Conservation (phyloP, 495 filamentous ascomycete species). For the Xylaria telfairii region DNA sequence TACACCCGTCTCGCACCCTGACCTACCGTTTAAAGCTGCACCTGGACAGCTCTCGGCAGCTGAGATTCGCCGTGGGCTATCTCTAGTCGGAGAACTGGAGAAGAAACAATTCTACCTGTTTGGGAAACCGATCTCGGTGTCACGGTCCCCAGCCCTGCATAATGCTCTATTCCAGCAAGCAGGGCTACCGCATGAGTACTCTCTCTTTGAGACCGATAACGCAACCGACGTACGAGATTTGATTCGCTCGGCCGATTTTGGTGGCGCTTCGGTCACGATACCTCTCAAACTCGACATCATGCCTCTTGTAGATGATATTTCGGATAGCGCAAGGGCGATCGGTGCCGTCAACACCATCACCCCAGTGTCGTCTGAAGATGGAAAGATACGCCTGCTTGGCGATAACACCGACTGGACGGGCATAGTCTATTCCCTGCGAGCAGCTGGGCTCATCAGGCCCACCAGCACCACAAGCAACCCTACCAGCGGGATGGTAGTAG, state of each 20-base stretch:
- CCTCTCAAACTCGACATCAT: slow-evolving; percentile 92
- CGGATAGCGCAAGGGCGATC: slow-evolving; percentile 78
- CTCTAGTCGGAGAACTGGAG: slow-evolving; percentile 80
- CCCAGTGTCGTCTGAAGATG: slow-evolving; percentile 38
- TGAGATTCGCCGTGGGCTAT: slow-evolving; percentile 81
- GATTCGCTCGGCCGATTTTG: slow-evolving; percentile 77
- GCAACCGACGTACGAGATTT: slow-evolving; percentile 67
- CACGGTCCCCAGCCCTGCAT: slow-evolving; percentile 86
- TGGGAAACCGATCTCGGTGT: slow-evolving; percentile 79
- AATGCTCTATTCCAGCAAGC: slow-evolving; percentile 79
- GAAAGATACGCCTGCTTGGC: slow-evolving; percentile 65
- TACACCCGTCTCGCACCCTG: slow-evolving; percentile 93
- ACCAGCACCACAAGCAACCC: slow-evolving; percentile 36
- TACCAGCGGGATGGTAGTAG: slow-evolving; percentile 74
- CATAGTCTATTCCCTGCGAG: slow-evolving; percentile 82
- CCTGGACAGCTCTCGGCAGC: slow-evolving; percentile 92
- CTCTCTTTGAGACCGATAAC: slow-evolving; percentile 76
- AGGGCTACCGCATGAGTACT: slow-evolving; percentile 89
- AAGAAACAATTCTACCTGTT: slow-evolving; percentile 83
- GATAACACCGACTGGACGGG: slow-evolving; percentile 98
- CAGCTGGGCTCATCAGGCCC: slow-evolving; percentile 63
- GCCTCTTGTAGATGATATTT: slow-evolving; percentile 77
- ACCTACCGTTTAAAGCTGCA: slow-evolving; percentile 87
- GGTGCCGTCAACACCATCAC: slow-evolving; percentile 97
- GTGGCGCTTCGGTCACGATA: slow-evolving; percentile 94